Conservation (phyloP, 73 alveolate genomes). For the Paramecium octaurelia region DNA sequence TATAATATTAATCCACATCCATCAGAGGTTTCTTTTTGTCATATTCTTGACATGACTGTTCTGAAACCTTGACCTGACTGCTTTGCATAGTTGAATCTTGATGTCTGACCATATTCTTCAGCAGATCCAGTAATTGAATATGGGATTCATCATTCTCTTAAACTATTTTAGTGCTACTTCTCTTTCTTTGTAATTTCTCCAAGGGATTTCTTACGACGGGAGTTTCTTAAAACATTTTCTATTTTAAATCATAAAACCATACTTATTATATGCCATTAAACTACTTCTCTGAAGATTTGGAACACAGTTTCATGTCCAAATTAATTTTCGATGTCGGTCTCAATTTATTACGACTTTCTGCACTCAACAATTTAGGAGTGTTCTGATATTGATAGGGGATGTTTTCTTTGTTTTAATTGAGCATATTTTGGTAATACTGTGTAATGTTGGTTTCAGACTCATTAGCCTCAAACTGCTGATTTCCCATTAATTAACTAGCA, state of each 20-base stretch:
- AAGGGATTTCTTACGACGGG: not conserved
- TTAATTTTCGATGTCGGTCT: slow-evolving; percentile 32
- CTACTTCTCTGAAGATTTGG: not conserved
- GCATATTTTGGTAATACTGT: not conserved
- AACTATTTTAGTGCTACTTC: slow-evolving; percentile 14
- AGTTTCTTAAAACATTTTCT: not conserved
- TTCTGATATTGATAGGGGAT: not conserved
- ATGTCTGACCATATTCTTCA: slow-evolving; percentile 30
- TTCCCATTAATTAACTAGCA: not conserved
- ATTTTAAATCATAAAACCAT: not conserved
- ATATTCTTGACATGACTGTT: not conserved
- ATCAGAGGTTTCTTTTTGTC: not conserved
- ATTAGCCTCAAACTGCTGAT: not conserved
- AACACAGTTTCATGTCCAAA: not conserved
- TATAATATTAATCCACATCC: not conserved
- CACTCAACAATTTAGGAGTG: not conserved
- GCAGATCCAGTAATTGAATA: not conserved
- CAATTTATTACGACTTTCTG: slow-evolving; percentile 16
- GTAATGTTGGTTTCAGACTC: not conserved
- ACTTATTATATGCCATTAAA: not conserved
- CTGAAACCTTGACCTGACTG: not conserved
- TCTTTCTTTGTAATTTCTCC: not conserved
- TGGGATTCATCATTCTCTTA: not conserved
- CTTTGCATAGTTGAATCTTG: not conserved
- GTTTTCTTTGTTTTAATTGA: not conserved